Evolutionary conservation across 2,329 filamentous ascomycete species (phyloP), one percentile per base, ranked within the genome.

Genomic region (Claviceps fusiformis): DNA sequence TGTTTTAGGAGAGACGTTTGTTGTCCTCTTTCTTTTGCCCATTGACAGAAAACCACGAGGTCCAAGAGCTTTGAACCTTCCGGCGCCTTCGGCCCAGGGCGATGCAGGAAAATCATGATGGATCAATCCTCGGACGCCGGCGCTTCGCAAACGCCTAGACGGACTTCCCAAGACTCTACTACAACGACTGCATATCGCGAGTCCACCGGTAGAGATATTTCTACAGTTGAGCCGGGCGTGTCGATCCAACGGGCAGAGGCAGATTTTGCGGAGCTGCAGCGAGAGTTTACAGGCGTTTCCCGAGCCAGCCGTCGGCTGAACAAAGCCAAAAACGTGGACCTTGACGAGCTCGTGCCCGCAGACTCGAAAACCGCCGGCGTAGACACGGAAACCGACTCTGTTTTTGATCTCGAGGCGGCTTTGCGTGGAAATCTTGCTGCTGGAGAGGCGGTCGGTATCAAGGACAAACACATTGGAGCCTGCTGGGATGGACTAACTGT

Each of bases 401-500:
- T 77, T 10, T 95, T 93, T 68, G 85, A 95, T 65, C 74, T 95
- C 43, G 87, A 95, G 67, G 70, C 75, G 9, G 83, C 85, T 3
- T 73, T 95, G 57, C 80, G 87, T 48, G 87, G 88, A 3, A 83
- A 83, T 55, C 77, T 86, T 55, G 79, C 78, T 49, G 85, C 88
- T 9, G 86, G 89, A 64, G 77, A 80, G 58, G 82, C 86, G 58
- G 86, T 87, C 6, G 89, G 89, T 1, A 95, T 95, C 68, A 84
- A 83, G 57, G 77, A 83, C 5, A 95, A 95, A 73, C 82, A 86
- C 62, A 86, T 90, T 57, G 86, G 87, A 35, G 86, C 89, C 0
- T 79, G 87, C 59, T 95, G 88, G 87, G 81, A 93, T 54, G 76
- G 78, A 19, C 71, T 95, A 51, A 88, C 86, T 0, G 88, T 93